Conservation (phyloP, 805 yeast species). For the Teunomyces cretensis region DNA sequence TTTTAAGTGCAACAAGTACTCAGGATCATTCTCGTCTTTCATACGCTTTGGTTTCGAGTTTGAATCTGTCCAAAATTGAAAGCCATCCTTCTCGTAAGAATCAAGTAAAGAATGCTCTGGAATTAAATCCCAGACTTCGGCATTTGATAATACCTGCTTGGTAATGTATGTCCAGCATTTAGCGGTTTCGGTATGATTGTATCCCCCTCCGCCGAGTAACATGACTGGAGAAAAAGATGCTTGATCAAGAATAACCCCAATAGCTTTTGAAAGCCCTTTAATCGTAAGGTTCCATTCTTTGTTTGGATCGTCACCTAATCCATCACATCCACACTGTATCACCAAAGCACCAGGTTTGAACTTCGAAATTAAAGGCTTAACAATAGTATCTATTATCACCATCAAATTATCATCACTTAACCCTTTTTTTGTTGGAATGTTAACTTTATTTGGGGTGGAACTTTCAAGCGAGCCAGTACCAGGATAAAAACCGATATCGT, state of each 20-base stretch:
- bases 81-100: conserved; percentile 43
- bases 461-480: conserved; percentile 55
- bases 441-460: conserved; percentile 38
- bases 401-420: conserved; percentile 45
- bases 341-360: conserved; percentile 55
- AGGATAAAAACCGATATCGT: conserved; percentile 70
- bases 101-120: conserved; percentile 52
- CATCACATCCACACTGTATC: conserved; percentile 74
- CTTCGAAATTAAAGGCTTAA: conserved; percentile 40
- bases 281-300: conserved; percentile 70
- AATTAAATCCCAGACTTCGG: conserved; percentile 41
- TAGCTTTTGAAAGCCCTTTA: conserved; percentile 42
- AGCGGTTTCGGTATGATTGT: conserved; percentile 59
- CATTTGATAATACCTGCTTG: conserved; percentile 16
- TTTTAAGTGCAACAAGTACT: conserved; percentile 24
- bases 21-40: conserved; percentile 31
- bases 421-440: conserved; percentile 61
- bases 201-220: conserved; percentile 78
- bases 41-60: conserved; percentile 22
- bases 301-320: conserved; percentile 61
- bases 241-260: conserved; percentile 27
- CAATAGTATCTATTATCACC: conserved; percentile 37
- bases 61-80: conserved; percentile 47
- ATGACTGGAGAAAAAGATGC: conserved; percentile 35
- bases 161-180: conserved; percentile 57